Conservation (phyloP, 148 eudicot species). For the Silene conica region DNA sequence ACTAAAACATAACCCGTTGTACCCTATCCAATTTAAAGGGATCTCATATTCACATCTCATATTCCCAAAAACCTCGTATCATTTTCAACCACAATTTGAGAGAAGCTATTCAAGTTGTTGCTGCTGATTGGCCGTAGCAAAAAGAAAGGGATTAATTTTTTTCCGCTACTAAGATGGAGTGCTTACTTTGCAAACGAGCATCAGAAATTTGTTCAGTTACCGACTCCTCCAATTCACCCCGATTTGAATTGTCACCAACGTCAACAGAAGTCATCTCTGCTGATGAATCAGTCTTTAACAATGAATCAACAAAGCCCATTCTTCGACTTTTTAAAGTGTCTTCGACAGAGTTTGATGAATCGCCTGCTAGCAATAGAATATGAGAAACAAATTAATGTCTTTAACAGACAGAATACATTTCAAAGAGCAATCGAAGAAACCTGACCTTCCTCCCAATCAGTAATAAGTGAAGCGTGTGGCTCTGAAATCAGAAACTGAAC, state of each 20-base stretch:
- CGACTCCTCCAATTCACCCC: slow-evolving; percentile 28
- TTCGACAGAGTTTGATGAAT: slow-evolving; percentile 38
- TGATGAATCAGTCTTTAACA: slow-evolving; percentile 39
- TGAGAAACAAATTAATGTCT: slow-evolving; percentile 7
- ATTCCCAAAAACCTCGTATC: not conserved
- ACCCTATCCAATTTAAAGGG: not conserved
- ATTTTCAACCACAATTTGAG: not conserved
- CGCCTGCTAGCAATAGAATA: slow-evolving; percentile 42
- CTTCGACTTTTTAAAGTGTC: slow-evolving; percentile 59
- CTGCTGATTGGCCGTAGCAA: not conserved
- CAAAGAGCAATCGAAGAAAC: slow-evolving; percentile 3
- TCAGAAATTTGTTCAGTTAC: slow-evolving; percentile 22
- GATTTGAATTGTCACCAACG: slow-evolving; percentile 26
- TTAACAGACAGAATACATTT: not conserved
- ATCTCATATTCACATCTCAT: not conserved
- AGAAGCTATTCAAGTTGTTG: not conserved
- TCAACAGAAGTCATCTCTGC: slow-evolving; percentile 28
- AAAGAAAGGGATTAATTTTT: not conserved
- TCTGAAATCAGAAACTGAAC: slow-evolving; percentile 62
- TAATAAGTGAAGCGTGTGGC: slow-evolving; percentile 69
- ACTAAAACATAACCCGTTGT: not conserved
- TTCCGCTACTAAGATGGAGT: not conserved
- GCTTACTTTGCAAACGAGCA: slow-evolving; percentile 52
- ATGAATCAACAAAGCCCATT: slow-evolving; percentile 68
- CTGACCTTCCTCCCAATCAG: slow-evolving; percentile 82